Conservation (phyloP, 306 rosid species). For the Vigna hirtella region DNA sequence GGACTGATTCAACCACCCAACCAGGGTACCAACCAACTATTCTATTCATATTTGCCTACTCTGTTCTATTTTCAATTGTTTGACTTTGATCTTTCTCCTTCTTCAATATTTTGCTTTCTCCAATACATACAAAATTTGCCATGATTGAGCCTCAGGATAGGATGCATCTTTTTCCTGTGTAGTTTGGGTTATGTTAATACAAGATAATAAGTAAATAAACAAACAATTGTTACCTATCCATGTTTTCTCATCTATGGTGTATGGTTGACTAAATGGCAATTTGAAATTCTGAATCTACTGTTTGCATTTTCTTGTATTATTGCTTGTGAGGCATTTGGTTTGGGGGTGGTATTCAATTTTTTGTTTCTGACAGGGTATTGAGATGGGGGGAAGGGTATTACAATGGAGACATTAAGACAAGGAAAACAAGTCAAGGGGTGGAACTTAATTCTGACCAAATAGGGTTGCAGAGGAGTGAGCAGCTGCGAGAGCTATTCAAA, state of each 20-base stretch:
- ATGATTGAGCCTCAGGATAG: conserved; percentile 1
- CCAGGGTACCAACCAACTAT: conserved; percentile 58
- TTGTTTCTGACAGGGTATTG: conserved; percentile 60
- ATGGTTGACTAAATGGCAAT: background rate
- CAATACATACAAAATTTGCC: background rate
- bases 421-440: conserved; percentile 75
- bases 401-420: conserved; percentile 90
- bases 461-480: conserved; percentile 79
- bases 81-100: conserved; percentile 2
- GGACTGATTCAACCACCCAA: conserved; percentile 67
- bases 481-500: conserved; percentile 68
- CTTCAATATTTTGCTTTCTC: background rate
- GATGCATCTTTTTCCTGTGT: conserved; percentile 22
- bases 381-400: conserved; percentile 88
- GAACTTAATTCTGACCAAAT: conserved; percentile 74
- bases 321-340: background rate
- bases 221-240: conserved; percentile 6
- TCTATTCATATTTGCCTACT: conserved; percentile 4
- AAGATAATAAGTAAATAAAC: conserved; percentile 21
- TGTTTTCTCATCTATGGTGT: background rate
- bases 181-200: conserved; percentile 14
- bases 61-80: background rate
- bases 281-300: conserved; percentile 24
- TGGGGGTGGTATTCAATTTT: background rate
- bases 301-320: conserved; percentile 13